These are phyloP conservation scores for Phytophthora ohioensis DNA, from an alignment of 352 stramenopile species.

Conservation along the genomic window DNA sequence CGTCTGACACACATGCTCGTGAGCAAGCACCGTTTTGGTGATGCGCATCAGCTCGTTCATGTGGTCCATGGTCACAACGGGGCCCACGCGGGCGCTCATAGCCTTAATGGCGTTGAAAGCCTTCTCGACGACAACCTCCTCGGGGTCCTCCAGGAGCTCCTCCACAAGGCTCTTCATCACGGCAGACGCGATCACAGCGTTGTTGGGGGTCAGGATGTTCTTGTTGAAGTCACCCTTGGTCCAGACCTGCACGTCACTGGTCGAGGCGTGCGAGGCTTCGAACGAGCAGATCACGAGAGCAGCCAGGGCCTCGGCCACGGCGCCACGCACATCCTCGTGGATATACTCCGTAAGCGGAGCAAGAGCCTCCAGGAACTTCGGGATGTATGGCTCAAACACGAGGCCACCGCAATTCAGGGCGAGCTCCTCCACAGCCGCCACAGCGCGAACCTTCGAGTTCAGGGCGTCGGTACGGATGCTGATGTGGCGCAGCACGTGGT, in stretches of 20 bases:
- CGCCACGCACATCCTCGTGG: conserved; percentile 86
- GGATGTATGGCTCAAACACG: conserved; percentile 87
- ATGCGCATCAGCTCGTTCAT: conserved; percentile 89
- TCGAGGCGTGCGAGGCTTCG: conserved; percentile 75
- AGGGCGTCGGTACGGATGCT: conserved; percentile 89
- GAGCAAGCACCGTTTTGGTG: conserved; percentile 87
- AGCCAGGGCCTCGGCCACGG: conserved; percentile 80
- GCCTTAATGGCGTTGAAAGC: conserved; percentile 96
- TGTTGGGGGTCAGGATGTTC: conserved; percentile 81
- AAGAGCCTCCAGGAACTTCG: conserved; percentile 84
- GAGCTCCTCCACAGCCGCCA: conserved; percentile 86
- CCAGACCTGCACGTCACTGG: conserved; percentile 86
- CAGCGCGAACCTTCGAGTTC: conserved; percentile 86
- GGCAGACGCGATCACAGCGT: conserved; percentile 74
- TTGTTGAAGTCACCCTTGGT: conserved; percentile 86
- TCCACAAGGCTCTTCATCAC: conserved; percentile 84
- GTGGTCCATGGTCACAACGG: conserved; percentile 92
- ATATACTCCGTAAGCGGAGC: conserved; percentile 87
- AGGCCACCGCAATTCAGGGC: conserved; percentile 77
- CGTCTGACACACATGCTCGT: conserved; percentile 93
- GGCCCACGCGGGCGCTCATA: conserved; percentile 94
- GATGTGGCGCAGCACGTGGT: conserved; percentile 78
- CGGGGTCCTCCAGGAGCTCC: conserved; percentile 81
- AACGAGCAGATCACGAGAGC: conserved; percentile 89
- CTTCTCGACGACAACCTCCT: conserved; percentile 94